Evolutionary conservation across 208 protist genomes (phyloP).

Genomic region (Trypanosoma mega): DNA sequence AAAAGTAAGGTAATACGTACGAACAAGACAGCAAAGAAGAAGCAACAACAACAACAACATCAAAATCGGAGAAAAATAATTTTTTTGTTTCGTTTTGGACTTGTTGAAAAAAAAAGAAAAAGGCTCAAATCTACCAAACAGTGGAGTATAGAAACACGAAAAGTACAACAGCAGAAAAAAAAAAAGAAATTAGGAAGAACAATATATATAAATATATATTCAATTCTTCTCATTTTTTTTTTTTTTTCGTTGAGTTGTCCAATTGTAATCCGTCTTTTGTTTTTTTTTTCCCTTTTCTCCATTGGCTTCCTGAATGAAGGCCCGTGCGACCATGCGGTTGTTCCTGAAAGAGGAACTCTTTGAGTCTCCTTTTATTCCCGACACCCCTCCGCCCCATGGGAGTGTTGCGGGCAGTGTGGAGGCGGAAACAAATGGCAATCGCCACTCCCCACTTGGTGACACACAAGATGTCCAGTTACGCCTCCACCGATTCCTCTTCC

Average conservation of each 20-base stretch:
- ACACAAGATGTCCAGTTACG: not conserved
- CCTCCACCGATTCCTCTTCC: slow-evolving; percentile 8
- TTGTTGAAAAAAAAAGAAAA: too few relatives aligned
- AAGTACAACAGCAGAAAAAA: too few relatives aligned
- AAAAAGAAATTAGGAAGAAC: too few relatives aligned
- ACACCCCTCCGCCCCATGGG: not conserved
- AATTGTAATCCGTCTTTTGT: not conserved
- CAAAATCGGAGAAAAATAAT: too few relatives aligned
- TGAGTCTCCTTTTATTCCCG: not conserved
- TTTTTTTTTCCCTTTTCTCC: too few relatives aligned
- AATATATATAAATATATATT: not conserved
- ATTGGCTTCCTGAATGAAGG: not conserved
- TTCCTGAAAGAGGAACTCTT: not conserved
- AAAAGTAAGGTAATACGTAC: too few relatives aligned
- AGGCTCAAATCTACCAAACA: too few relatives aligned
- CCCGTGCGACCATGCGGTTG: not conserved
- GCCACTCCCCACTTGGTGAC: not conserved
- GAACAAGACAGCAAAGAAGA: too few relatives aligned
- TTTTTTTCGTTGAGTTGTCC: not conserved
- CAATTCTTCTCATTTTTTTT: slow-evolving; percentile 1
- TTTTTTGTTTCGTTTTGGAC: too few relatives aligned
- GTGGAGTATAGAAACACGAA: too few relatives aligned
- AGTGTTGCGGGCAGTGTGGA: not conserved
- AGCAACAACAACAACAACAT: too few relatives aligned
- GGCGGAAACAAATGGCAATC: too few relatives aligned